These are phyloP conservation scores for Cladosporium sp. DNA, from an alignment of 2,329 filamentous ascomycete genomes.

Conservation along the genomic window DNA sequence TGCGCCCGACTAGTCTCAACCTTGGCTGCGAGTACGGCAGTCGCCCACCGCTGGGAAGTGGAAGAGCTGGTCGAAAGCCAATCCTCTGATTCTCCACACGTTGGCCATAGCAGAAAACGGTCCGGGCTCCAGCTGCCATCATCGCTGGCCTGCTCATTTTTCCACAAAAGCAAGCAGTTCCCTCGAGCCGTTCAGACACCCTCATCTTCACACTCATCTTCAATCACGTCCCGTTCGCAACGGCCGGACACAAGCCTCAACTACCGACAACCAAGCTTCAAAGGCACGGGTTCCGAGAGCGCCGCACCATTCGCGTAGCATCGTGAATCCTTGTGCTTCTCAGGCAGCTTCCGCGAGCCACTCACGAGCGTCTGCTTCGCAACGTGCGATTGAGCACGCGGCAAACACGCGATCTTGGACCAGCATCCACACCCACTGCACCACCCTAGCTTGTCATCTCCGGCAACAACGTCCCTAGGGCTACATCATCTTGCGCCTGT, in stretches of 20 bases:
- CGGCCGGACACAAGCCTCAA: background rate
- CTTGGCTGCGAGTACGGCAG: background rate
- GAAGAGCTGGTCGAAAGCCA: slow-evolving; percentile 4
- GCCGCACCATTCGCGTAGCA: background rate
- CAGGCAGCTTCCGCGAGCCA: background rate
- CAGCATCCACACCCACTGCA: background rate
- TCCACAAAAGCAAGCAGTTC: slow-evolving; percentile 1
- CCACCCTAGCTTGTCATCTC: background rate
- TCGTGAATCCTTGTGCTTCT: slow-evolving; percentile 3
- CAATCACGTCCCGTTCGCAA: background rate
- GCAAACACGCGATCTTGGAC: slow-evolving; percentile 11
- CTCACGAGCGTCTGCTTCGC: slow-evolving; percentile 9
- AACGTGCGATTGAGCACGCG: slow-evolving; percentile 11
- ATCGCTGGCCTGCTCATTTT: slow-evolving; percentile 6
- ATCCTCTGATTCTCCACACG: slow-evolving; percentile 7
- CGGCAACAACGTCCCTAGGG: background rate
- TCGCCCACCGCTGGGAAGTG: too few relatives aligned
- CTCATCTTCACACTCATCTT: background rate
- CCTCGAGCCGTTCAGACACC: background rate
- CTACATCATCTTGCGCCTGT: slow-evolving; percentile 9
- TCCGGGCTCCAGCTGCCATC: slow-evolving; percentile 10
- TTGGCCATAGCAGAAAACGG: slow-evolving; percentile 14
- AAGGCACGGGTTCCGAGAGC: slow-evolving; percentile 6
- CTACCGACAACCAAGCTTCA: background rate
- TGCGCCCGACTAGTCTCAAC: background rate